Base-by-base conservation (phyloP, 2,329 filamentous ascomycete genomes). In the Emmonsia crescens region DNA sequence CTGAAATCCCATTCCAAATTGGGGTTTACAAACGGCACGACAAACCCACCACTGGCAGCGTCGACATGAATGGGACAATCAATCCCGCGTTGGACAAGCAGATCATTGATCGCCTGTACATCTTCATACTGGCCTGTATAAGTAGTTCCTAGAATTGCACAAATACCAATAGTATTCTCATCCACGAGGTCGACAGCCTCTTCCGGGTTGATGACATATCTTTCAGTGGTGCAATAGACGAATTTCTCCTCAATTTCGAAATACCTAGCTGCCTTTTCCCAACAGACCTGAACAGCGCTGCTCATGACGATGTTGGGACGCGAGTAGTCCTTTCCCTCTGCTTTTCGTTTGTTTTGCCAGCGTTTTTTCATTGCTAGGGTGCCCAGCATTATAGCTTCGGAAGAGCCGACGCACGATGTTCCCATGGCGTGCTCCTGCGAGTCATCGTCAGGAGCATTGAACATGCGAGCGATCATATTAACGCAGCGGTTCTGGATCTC, bases 91-190 rank as follows among this genome's bases (percentile, higher is more conserved):
- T 91, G 79, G 5, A 91, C 73, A 40, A 97, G 80, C 52, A 96
- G 79, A 72, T 96, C 91, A 69, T 96, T 96, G 76, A 97, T 89
- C 12, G 83, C 86, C 80, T 96, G 93, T 71, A 92, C 87, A 69
- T 96, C 91, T 77, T 96, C 93, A 70, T 97, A 96, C 78, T 96
- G 89, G 64, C 93, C 93, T 0, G 93, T 96, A 76, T 96, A 96
- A 0, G 93, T 97, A 2, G 91, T 94, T 9, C 92, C 93, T 2
- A 97, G 77, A 67, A 97, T 96, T 62, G 85, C 83, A 71, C 91
- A 96, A 69, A 96, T 96, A 63, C 93, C 93, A 70, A 97, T 96
- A 3, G 85, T 87, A 73, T 87, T 87, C 76, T 87, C 84, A 64
- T 87, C 85, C 6, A 86, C 76, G 31, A 87, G 72, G 59, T 84